Base-by-base conservation (phyloP, 2,329 filamentous ascomycete species). In the Ophiognomonia clavigignenti-juglandacearum region DNA sequence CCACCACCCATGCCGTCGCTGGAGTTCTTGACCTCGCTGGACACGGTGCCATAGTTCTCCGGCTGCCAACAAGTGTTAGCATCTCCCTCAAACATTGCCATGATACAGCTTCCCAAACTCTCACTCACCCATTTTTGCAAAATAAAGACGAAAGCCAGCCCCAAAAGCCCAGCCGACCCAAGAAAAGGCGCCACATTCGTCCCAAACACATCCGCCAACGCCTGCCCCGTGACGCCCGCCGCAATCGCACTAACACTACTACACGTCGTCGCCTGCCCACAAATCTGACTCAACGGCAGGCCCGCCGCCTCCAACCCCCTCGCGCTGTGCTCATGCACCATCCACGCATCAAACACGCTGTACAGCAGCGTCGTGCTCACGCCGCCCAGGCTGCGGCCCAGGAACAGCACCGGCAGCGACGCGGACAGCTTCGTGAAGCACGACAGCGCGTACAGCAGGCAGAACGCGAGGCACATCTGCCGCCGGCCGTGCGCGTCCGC, bases 321-420 rank as follows among this genome's bases (percentile, higher is more conserved):
- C 20, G 64, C 60, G 50, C 76, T 70, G 52, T 72, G 82, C 55
- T 82, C 77, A 39, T 74, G 69, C 23, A 82, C 73, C 66, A 82
- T 73, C 78, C 78, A 82, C 38, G 75, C 73, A 54, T 82, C 77
- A 52, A 82, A 81, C 9, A 75, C 74, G 39, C 69, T 77, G 63
- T 75, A 81, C 16, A 82, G 67, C 18, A 82, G 62, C 13, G 75
- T 80, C 9, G 76, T 78, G 50, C 72, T 73, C 16, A 82, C 55
- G 0, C 79, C 79, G 14, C 78, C 77, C 7, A 74, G 66, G 1
- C 75, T 56, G n/a, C 78, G 69, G 14, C 79, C 79, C 4, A 73
- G 39, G 55, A 78, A 79, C 0, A 83, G 65, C 4, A 77, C 40
- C 3, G 60, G 56, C 3, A 70, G 51, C 32, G 62, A 57, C 23